Evolutionary conservation across 2,329 filamentous ascomycete species (phyloP), one percentile per base, ranked within the genome.

Genomic region (Whalleya microplaca): DNA sequence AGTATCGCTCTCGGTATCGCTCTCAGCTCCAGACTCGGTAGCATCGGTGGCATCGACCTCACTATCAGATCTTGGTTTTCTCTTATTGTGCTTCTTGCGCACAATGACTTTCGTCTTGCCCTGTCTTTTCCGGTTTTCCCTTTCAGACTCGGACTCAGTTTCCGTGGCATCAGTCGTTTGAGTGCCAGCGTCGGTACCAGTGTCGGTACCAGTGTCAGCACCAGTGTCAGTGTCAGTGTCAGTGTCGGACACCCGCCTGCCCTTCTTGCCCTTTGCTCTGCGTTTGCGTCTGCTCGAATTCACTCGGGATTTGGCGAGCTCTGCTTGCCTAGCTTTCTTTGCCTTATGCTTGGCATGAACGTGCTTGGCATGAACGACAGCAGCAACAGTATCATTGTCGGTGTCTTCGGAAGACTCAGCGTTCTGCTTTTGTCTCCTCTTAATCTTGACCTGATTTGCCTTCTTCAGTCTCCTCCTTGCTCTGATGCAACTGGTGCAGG

Each of bases 401-500:
- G 29, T 55, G n/a, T 53, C 49, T n/a, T 63, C 53, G 4, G 61
- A 45, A 1, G 52, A 56, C 14, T 66, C 48, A 16, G 45, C 45
- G 16, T 46, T 53, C 40, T 48, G 37, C 32, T 29, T 49, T 45
- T 20, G 42, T 56, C 14, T 58, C 54, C 14, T 45, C 40, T 45
- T 62, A 56, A 1, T 45, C 43, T 48, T 68, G 6, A 65, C 62
- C 58, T 65, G 65, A 47, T 70, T 69, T 4, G 55, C 56, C 48
- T 66, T 66, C 12, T 65, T 69, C 46, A 69, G 58, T 45, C 61
- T 67, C 53, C 56, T 64, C 44, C 69, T 68, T 18, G 62, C 66
- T 5, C 53, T 49, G 3, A 62, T 62, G 49, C 74, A 76, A 9
- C 68, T 67, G 1, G 55, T 50, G 51, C 75, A 77, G 32, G 66